Evolutionary conservation across 169 alveolate species (phyloP).

Genomic region (Plasmodium gonderi): DNA sequence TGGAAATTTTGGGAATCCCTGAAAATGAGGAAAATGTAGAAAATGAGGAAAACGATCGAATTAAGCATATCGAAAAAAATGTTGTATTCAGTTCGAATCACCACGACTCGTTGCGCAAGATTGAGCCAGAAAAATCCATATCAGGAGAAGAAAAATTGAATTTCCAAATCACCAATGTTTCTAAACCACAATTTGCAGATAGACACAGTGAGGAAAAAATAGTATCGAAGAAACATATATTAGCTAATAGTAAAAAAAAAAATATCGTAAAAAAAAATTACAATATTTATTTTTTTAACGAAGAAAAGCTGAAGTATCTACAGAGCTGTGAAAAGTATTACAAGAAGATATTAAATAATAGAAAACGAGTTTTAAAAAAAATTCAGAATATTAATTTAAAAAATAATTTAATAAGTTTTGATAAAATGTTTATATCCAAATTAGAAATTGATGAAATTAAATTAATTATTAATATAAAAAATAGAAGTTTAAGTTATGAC

Average conservation of each 20-base stretch:
- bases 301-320: constrained; percentile 41
- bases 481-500: constrained; percentile 63
- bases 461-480: constrained; percentile 64
- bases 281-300: not conserved
- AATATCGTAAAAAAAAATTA: not conserved
- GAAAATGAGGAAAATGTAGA: no score
- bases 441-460: constrained; percentile 62
- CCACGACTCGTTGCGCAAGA: no score
- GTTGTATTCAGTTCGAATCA: no score
- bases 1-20: no score
- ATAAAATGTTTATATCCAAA: constrained; percentile 65
- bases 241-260: not conserved
- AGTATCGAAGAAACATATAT: not conserved
- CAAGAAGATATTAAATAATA: constrained; percentile 15
- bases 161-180: no score
- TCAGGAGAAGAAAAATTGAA: no score
- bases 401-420: constrained; percentile 63
- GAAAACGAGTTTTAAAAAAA: constrained; percentile 34
- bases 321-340: constrained; percentile 47
- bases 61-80: not conserved
- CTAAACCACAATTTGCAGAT: no score
- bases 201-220: not conserved
- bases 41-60: not conserved
- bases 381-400: constrained; percentile 59
- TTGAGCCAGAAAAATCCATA: no score